phyloP scores from a whole-genome alignment of 2,329 filamentous ascomycete species.

The Apiospora sp. region DNA sequence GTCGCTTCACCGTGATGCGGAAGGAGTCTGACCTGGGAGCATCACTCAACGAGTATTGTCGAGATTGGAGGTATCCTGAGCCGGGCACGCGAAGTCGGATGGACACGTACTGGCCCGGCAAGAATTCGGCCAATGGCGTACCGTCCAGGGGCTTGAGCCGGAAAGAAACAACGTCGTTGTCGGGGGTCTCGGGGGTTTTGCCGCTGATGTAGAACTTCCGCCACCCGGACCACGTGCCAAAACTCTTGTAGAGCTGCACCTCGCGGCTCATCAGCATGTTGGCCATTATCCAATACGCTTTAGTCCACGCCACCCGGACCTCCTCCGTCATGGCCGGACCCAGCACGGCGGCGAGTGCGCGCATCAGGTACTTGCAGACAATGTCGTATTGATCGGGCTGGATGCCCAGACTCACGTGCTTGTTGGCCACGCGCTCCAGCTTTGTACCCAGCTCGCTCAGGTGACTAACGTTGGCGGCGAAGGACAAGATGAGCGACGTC shows the following conservation, averaged over 20 bases:
- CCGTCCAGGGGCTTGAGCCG: constrained; percentile 71
- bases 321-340: constrained; percentile 71
- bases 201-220: constrained; percentile 70
- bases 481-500: constrained; percentile 71
- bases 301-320: constrained; percentile 71
- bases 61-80: constrained; percentile 64
- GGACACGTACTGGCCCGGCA: constrained; percentile 77
- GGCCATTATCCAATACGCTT: constrained; percentile 77
- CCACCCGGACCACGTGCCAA: constrained; percentile 72
- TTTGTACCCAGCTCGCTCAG: constrained; percentile 62
- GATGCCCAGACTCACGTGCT: constrained; percentile 76
- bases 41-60: constrained; percentile 79
- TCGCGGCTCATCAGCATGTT: constrained; percentile 76
- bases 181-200: constrained; percentile 67
- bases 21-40: constrained; percentile 68
- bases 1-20: constrained; percentile 75
- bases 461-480: constrained; percentile 74
- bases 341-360: constrained; percentile 72
- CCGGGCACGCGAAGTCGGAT: constrained; percentile 65
- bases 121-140: constrained; percentile 66
- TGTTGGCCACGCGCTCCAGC: constrained; percentile 70
- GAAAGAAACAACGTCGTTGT: constrained; percentile 73
- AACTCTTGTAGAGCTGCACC: constrained; percentile 66
- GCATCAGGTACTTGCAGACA: constrained; percentile 73
- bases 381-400: constrained; percentile 73